These are phyloP conservation scores for Cryphonectria carpinicola DNA, from an alignment of 2,329 filamentous ascomycete species.

Conservation along the genomic window DNA sequence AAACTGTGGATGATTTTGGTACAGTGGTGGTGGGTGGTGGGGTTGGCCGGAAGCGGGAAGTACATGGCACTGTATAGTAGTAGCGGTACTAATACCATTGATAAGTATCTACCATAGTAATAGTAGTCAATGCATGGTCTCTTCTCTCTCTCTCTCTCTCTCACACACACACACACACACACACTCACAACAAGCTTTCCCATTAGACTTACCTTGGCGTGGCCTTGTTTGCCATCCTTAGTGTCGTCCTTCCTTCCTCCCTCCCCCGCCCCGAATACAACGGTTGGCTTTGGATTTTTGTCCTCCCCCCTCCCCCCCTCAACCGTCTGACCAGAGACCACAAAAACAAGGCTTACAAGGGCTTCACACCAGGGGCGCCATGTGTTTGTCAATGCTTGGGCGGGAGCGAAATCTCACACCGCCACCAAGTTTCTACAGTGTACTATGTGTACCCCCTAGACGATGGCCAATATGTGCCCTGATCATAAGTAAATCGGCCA, in stretches of 20 bases:
- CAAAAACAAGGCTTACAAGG: background rate
- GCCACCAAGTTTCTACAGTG: background rate
- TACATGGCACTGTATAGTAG: background rate
- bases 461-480: background rate
- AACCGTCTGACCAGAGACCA: background rate
- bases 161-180: too few relatives aligned
- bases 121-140: background rate
- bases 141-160: background rate
- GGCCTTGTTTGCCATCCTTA: constrained; percentile 1
- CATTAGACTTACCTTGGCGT: constrained; percentile 20
- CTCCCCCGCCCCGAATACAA: background rate
- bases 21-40: background rate
- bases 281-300: background rate
- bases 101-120: background rate
- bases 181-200: constrained; percentile 3
- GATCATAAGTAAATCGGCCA: background rate
- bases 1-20: background rate
- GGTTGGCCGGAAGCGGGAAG: constrained; percentile 16
- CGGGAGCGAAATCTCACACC: background rate
- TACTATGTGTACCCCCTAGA: background rate
- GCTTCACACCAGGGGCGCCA: background rate
- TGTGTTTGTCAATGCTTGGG: background rate
- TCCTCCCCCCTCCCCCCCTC: background rate
- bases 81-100: too few relatives aligned
- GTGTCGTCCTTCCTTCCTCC: constrained; percentile 2